These are phyloP conservation scores for Salinomyces thailandicus DNA, from an alignment of 2,329 filamentous ascomycete species.

Conservation along the genomic window DNA sequence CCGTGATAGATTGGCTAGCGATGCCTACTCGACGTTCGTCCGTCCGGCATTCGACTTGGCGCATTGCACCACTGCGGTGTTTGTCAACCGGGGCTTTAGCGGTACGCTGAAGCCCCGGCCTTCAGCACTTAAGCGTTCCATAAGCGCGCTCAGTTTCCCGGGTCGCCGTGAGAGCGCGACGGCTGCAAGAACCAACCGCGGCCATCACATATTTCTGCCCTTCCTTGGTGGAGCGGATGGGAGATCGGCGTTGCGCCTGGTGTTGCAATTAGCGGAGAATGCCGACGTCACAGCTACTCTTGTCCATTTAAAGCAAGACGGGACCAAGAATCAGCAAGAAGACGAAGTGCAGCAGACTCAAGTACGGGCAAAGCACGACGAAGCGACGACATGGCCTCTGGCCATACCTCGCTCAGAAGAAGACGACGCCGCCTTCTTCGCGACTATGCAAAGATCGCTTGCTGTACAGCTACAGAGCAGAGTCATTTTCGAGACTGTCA, in stretches of 20 bases:
- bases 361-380: background rate
- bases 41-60: constrained; percentile 53
- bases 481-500: constrained; percentile 48
- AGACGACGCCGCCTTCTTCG: constrained; percentile 46
- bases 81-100: constrained; percentile 63
- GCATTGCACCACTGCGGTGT: constrained; percentile 60
- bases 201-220: constrained; percentile 76
- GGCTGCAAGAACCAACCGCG: constrained; percentile 53
- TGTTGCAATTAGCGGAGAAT: constrained; percentile 75
- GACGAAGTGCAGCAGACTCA: background rate
- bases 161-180: constrained; percentile 48
- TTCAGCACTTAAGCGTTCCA: constrained; percentile 35
- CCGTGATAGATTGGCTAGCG: constrained; percentile 50
- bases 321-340: background rate
- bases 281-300: constrained; percentile 69
- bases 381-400: background rate
- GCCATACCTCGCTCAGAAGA: too few relatives aligned
- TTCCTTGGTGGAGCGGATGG: constrained; percentile 83
- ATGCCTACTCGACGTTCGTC: constrained; percentile 65
- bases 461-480: constrained; percentile 41
- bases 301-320: constrained; percentile 36
- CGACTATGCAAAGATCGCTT: constrained; percentile 46
- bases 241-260: constrained; percentile 63
- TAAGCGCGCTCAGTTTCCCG: constrained; percentile 50
- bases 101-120: constrained; percentile 30